These are phyloP conservation scores for Rhododendron molle DNA, from an alignment of 148 eudicot genomes.

Conservation along the genomic window DNA sequence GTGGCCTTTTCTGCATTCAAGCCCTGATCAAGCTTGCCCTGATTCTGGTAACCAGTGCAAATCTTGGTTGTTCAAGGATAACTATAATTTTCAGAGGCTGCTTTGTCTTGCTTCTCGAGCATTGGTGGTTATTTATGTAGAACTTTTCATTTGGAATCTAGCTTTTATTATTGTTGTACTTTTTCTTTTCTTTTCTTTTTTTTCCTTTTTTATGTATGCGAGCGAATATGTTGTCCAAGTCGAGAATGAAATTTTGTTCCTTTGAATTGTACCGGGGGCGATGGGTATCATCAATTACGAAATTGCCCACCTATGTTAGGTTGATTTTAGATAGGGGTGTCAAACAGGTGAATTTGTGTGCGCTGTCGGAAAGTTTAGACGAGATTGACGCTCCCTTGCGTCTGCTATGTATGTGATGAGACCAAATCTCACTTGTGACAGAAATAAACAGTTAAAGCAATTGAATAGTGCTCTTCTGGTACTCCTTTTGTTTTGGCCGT, in stretches of 20 bases:
- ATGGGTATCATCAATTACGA: neutral
- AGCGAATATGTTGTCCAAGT: neutral
- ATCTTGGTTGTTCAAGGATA: neutral
- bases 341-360: neutral
- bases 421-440: neutral
- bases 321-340: neutral
- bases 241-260: conserved; percentile 9
- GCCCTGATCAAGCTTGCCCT: conserved; percentile 38
- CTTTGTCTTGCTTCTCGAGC: neutral
- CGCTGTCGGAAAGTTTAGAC: neutral
- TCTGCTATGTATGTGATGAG: neutral
- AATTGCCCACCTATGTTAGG: neutral
- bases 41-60: neutral
- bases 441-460: neutral
- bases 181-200: neutral
- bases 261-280: neutral
- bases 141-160: conserved; percentile 1
- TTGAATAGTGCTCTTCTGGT: neutral
- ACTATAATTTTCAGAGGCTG: conserved; percentile 3
- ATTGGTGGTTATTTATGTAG: neutral
- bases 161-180: neutral
- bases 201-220: neutral
- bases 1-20: conserved; percentile 90
- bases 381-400: neutral
- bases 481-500: too few relatives aligned